Conservation (phyloP, 2,329 filamentous ascomycete genomes). For the Aureobasidium sp. region DNA sequence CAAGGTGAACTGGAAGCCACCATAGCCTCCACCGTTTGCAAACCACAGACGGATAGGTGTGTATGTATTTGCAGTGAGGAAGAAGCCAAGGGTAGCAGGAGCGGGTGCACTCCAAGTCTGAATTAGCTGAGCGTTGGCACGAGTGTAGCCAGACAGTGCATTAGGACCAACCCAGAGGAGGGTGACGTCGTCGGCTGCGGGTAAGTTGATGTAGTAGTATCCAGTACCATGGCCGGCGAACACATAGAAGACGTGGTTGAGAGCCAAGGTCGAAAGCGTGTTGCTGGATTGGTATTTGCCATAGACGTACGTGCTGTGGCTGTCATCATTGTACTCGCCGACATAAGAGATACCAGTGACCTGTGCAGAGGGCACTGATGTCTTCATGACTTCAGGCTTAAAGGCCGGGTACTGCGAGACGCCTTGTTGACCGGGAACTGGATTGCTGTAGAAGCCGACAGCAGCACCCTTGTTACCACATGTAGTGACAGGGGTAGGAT, state of each 20-base stretch:
- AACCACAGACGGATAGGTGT: constrained; percentile 5
- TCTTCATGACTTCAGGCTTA: constrained; percentile 13
- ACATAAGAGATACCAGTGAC: constrained; percentile 10
- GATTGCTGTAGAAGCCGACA: constrained; percentile 1
- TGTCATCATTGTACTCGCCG: not conserved
- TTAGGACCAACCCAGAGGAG: constrained; percentile 23
- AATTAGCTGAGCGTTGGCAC: constrained; percentile 18
- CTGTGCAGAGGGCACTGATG: not conserved
- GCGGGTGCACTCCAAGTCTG: not conserved
- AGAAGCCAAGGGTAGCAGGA: not conserved
- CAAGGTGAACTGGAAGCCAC: constrained; percentile 9
- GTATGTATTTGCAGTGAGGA: constrained; percentile 13
- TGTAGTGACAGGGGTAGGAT: constrained; percentile 13
- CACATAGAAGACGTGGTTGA: constrained; percentile 17
- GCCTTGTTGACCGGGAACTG: constrained; percentile 8
- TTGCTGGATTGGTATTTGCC: not conserved
- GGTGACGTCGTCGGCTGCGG: constrained; percentile 21
- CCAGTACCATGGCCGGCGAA: constrained; percentile 18
- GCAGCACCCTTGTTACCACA: constrained; percentile 9
- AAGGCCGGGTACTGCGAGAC: constrained; percentile 9
- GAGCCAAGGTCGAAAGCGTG: not conserved
- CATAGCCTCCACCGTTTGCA: constrained; percentile 9
- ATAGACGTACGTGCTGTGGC: not conserved
- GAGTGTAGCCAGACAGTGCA: constrained; percentile 21
- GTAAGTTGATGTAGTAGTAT: constrained; percentile 22